Evolutionary conservation across 805 yeast species (phyloP), one percentile per base, ranked within the genome.

Genomic region (Yarrowia hollandica): DNA sequence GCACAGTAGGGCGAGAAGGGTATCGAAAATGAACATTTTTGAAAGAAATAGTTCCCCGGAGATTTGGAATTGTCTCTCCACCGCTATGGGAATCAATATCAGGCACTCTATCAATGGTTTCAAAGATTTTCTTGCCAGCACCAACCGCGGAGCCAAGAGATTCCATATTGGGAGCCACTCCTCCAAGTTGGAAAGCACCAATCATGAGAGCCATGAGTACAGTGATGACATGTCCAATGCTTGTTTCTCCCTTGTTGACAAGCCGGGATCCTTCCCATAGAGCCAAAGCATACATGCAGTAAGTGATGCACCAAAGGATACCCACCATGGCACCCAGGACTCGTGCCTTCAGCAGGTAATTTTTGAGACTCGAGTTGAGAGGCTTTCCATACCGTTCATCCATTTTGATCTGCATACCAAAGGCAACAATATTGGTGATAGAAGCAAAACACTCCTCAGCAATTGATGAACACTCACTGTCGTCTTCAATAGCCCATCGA

Each of bases 1-100:
- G 86, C 63, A 96, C 81, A 59, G 88, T 90, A 1, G 96, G 91
- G 1, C 78, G 71, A 21, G 77, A 74, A 64, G 88, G 94, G 71
- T 92, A 92, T 4, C 96, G 90, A 74, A 92, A 92, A 1, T 88
- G 80, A 38, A 92, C 96, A 66, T 91, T 86, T 67, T 88, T 88
- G 67, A 92, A 85, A 61, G 69, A 78, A 62, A 92, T 89, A 65
- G 87, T 90, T 59, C 94, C 92, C 46, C 67, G 50, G 11, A 75
- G 58, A 0, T 63, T 52, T 11, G 59, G 64, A 15, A 68, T 62
- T 10, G 44, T 59, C 31, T 35, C 41, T 5, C 75, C 75, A 6
- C 22, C 67, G 18, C 65, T 56, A 4, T 64, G 64, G 6, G 73
- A 61, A 63, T 75, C 78, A 39, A 76, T 72, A 11, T 65, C 64